These are phyloP conservation scores for Alternaria atra DNA, from an alignment of 2,329 filamentous ascomycete species.

Conservation along the genomic window DNA sequence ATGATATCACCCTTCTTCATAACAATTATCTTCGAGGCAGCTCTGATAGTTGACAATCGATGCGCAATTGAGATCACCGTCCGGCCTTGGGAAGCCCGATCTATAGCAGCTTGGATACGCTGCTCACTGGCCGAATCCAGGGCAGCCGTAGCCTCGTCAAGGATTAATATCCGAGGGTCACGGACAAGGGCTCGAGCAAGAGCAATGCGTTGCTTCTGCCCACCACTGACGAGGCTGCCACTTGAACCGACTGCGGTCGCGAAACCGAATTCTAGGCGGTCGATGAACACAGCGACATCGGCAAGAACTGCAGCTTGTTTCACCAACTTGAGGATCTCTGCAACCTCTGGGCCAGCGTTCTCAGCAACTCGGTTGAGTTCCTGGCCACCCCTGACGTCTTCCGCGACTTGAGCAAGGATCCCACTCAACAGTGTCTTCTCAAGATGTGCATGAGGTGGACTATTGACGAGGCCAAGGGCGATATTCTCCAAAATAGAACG, in stretches of 20 bases:
- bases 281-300: slow-evolving; percentile 67
- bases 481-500: slow-evolving; percentile 65
- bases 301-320: slow-evolving; percentile 64
- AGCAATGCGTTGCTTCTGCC: slow-evolving; percentile 67
- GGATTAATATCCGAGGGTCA: slow-evolving; percentile 65
- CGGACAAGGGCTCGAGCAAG: slow-evolving; percentile 65
- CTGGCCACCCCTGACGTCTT: slow-evolving; percentile 61
- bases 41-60: slow-evolving; percentile 49
- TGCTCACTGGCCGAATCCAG: slow-evolving; percentile 68
- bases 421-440: slow-evolving; percentile 60
- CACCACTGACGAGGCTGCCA: slow-evolving; percentile 65
- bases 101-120: slow-evolving; percentile 59
- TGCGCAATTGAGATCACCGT: slow-evolving; percentile 53
- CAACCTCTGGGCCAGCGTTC: slow-evolving; percentile 25
- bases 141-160: slow-evolving; percentile 70
- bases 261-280: slow-evolving; percentile 59
- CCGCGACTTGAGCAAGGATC: slow-evolving; percentile 61
- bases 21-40: slow-evolving; percentile 51
- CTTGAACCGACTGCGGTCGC: slow-evolving; percentile 62
- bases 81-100: slow-evolving; percentile 43
- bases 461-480: slow-evolving; percentile 60
- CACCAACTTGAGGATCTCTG: slow-evolving; percentile 62
- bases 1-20: slow-evolving; percentile 50
- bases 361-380: slow-evolving; percentile 50
- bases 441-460: slow-evolving; percentile 51